Percentiles rank a stretch among this genome's conserved stretches.
Conservation (phyloP, 2,329 filamentous ascomycete genomes). For the Didymella segeticola region DNA sequence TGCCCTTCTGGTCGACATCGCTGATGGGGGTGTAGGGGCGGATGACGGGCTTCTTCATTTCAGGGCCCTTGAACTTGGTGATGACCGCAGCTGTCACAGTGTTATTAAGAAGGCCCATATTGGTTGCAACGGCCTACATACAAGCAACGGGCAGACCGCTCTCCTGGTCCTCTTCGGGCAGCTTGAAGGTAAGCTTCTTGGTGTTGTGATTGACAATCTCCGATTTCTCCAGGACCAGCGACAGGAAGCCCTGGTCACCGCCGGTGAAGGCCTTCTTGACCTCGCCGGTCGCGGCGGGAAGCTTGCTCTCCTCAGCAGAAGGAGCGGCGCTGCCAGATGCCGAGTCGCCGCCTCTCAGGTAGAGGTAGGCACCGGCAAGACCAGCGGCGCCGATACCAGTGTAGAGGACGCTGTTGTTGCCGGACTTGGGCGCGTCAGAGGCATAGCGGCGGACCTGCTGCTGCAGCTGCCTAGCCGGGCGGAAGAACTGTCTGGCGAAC, state of each 20-base stretch:
- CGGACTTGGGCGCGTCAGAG: slow-evolving; percentile 64
- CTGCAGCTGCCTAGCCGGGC: slow-evolving; percentile 51
- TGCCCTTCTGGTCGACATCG: slow-evolving; percentile 82
- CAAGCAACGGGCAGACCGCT: slow-evolving; percentile 77
- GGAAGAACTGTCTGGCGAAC: slow-evolving; percentile 54
- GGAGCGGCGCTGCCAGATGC: slow-evolving; percentile 35
- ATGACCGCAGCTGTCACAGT: slow-evolving; percentile 67
- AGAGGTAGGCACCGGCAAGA: slow-evolving; percentile 63
- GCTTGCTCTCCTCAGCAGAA: slow-evolving; percentile 47
- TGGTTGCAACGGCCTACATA: slow-evolving; percentile 58
- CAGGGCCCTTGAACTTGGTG: slow-evolving; percentile 88
- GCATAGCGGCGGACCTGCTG: slow-evolving; percentile 77
- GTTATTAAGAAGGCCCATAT: not conserved
- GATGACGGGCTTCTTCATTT: slow-evolving; percentile 83
- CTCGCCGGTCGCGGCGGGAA: slow-evolving; percentile 48
- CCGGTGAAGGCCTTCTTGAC: slow-evolving; percentile 71
- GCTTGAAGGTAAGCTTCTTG: slow-evolving; percentile 87
- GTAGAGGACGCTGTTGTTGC: slow-evolving; percentile 59
- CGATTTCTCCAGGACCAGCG: slow-evolving; percentile 77
- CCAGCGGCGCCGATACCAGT: slow-evolving; percentile 65
- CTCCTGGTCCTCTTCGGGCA: slow-evolving; percentile 82
- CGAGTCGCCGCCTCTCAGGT: slow-evolving; percentile 43
- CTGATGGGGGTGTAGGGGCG: slow-evolving; percentile 92
- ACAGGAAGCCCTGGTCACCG: slow-evolving; percentile 88
- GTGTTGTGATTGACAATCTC: slow-evolving; percentile 92